A percentile compares a stretch with the other conserved stretches of the same genome.
These are phyloP conservation scores for Protomyces pachydermus DNA, from an alignment of 1,139 yeast genomes.

Conservation along the genomic window DNA sequence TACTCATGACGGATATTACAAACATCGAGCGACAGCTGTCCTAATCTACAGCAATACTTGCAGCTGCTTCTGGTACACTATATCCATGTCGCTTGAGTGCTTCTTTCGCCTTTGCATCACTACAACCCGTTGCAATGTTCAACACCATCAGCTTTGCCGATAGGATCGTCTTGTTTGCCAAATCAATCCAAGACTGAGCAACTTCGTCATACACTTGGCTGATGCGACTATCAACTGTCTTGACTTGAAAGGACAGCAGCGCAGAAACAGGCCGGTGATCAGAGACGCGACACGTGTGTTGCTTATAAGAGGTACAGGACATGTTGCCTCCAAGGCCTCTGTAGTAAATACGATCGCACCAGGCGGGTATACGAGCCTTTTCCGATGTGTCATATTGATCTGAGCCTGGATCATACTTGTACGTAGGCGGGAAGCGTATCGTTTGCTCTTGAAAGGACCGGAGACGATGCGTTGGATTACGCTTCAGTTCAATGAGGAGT, in stretches of 20 bases:
- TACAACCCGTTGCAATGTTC: constrained; percentile 3
- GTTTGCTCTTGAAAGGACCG: constrained; percentile 66
- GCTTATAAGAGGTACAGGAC: constrained; percentile 35
- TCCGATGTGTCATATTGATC: constrained; percentile 76
- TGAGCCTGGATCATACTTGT: constrained; percentile 83
- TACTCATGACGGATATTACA: not conserved
- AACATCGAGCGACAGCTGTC: not conserved
- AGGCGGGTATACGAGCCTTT: constrained; percentile 88
- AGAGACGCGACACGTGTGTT: constrained; percentile 52
- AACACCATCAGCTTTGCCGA: not conserved
- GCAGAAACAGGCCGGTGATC: constrained; percentile 93
- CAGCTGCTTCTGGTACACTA: constrained; percentile 18
- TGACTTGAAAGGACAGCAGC: constrained; percentile 51
- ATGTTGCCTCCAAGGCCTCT: constrained; percentile 44
- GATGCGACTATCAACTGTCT: constrained; percentile 21
- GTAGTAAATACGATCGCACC: constrained; percentile 88
- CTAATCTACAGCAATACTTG: constrained; percentile 7
- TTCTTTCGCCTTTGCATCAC: constrained; percentile 8
- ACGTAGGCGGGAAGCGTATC: constrained; percentile 78
- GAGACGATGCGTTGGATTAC: constrained; percentile 58
- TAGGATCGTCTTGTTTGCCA: constrained; percentile 20
- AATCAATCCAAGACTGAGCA: constrained; percentile 22
- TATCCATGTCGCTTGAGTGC: constrained; percentile 10
- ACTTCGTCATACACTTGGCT: constrained; percentile 15
- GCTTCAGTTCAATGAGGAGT: constrained; percentile 62